Evolutionary conservation across 192 early-diverging fungal genomes (phyloP).

Genomic region (Pilaira anomala): DNA sequence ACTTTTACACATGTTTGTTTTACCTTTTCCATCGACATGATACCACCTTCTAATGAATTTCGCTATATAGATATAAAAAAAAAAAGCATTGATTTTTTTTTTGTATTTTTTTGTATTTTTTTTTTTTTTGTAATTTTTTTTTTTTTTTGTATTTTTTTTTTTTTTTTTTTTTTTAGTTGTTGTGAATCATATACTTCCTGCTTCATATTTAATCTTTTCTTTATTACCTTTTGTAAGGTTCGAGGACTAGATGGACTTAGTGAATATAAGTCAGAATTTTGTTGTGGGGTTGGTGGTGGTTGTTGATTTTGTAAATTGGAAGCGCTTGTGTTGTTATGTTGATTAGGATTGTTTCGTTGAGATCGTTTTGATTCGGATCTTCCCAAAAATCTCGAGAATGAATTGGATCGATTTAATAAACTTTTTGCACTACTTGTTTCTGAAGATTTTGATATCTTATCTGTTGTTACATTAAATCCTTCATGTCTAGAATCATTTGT

Average conservation of each 20-base stretch:
- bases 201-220: neutral
- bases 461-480: conserved; percentile 24
- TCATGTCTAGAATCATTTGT: conserved; percentile 14
- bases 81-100: no score
- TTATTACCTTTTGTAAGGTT: conserved; percentile 30
- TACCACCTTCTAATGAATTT: conserved; percentile 46
- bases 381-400: conserved; percentile 37
- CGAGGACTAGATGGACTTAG: conserved; percentile 25
- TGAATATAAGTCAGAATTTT: conserved; percentile 5
- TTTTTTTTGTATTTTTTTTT: neutral
- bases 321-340: neutral
- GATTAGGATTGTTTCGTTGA: neutral
- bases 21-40: conserved; percentile 56
- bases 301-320: conserved; percentile 11
- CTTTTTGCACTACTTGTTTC: conserved; percentile 22
- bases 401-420: conserved; percentile 34
- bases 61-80: conserved; percentile 27
- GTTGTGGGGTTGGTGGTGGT: neutral
- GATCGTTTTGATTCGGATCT: conserved; percentile 34
- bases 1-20: conserved; percentile 72
- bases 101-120: no score
- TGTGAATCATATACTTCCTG: neutral
- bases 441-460: conserved; percentile 16
- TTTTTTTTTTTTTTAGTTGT: neutral
- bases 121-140: no score